These are phyloP conservation scores for Lasiosphaeria ovina DNA, from an alignment of 495 filamentous ascomycete species.

Conservation along the genomic window DNA sequence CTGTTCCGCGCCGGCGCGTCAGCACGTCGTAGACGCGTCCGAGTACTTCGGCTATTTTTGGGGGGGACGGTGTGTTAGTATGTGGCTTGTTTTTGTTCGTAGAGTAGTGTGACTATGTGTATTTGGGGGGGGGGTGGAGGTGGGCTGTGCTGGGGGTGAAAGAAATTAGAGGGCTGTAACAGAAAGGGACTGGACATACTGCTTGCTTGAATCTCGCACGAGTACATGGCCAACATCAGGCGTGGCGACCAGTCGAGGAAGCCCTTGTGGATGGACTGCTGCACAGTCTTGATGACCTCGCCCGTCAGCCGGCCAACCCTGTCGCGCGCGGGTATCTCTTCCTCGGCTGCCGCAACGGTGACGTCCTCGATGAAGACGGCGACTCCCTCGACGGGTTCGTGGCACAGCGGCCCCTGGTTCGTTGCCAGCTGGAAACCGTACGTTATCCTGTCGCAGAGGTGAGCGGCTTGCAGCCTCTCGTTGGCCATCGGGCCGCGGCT, in stretches of 20 bases:
- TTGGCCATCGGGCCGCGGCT: slow-evolving; percentile 19
- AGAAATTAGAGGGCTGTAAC: not conserved
- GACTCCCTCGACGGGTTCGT: slow-evolving; percentile 90
- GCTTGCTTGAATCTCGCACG: slow-evolving; percentile 92
- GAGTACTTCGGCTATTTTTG: slow-evolving; percentile 76
- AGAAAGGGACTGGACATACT: slow-evolving; percentile 56
- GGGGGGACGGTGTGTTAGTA: slow-evolving; percentile 1
- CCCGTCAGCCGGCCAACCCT: slow-evolving; percentile 79
- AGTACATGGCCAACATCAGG: slow-evolving; percentile 96
- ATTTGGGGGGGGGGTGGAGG: slow-evolving; percentile 3
- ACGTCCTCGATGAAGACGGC: slow-evolving; percentile 89
- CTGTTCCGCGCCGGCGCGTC: slow-evolving; percentile 83
- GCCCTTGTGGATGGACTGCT: slow-evolving; percentile 77
- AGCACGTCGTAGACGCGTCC: slow-evolving; percentile 93
- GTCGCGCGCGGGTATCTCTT: slow-evolving; percentile 62
- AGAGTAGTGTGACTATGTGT: not conserved
- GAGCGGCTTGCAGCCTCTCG: slow-evolving; percentile 61
- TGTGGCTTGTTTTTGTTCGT: slow-evolving; percentile 3
- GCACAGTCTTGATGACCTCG: slow-evolving; percentile 84
- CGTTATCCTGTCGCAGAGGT: slow-evolving; percentile 84
- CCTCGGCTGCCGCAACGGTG: slow-evolving; percentile 48
- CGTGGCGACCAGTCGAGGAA: slow-evolving; percentile 96
- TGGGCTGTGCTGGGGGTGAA: not conserved
- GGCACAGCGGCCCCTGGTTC: slow-evolving; percentile 82
- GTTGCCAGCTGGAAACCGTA: slow-evolving; percentile 96